Base-by-base conservation (phyloP, 306 rosid species). In the Vicia faba region DNA sequence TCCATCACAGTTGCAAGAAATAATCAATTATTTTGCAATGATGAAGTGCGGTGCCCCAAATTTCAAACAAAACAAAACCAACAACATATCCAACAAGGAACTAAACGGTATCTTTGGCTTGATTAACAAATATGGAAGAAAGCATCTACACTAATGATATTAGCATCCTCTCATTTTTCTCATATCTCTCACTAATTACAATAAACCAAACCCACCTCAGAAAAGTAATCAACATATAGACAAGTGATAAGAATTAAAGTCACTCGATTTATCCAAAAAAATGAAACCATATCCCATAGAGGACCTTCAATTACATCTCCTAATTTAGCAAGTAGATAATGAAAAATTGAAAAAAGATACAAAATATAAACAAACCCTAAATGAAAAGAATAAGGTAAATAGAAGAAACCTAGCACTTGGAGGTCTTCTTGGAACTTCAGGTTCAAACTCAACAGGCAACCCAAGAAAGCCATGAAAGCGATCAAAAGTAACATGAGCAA, bases 391-490 rank as follows among this genome's bases (percentile, higher is more conserved):
- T 0, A 26, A 2, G 10, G 1, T 1, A 8, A 9, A 57, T 4
- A 26, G 26, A 66, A 79, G 50, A 48, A 4, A 90, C 99, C 99
- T 93, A 8, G 99, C 99, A 48, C 99, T 93, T 2, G 99, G 99
- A 64, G 95, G 90, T 69, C 96, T 86, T 28, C 84, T 80, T 51
- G 99, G 97, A 23, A 93, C 95, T 59, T 93, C 95, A 5, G 95
- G 97, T 82, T 93, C 96, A 61, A 93, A 87, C 73, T 93, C 97
- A 81, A 84, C 90, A 14, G 99, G 99, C 84, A 93, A 79, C 4
- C 99, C 99, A 70, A 93, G 99, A 75, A 93, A 93, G 16, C 99
- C 99, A 84, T 93, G 86, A 74, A 93, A 93, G 0, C 97, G 93
- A 75, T 93, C 97, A 73, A 93, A 93, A 51, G 99, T 93, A 8